phyloP scores from a whole-genome alignment of 768 basidiomycete species.

The Naganishia vishniacii region DNA sequence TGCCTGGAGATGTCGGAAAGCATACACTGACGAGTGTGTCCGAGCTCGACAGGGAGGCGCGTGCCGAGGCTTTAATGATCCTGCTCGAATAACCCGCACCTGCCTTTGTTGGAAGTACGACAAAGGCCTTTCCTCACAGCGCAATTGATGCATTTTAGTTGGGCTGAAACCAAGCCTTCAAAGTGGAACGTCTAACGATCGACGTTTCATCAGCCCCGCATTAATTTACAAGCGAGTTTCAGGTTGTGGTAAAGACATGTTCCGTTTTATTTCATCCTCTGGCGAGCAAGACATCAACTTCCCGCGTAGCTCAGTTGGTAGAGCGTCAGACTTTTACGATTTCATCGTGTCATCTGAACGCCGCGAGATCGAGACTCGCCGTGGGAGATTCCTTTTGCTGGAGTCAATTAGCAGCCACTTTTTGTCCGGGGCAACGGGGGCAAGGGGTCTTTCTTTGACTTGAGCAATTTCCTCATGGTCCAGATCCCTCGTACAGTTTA shows the following conservation, averaged over 20 bases:
- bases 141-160: no score
- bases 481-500: no score
- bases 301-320: conserved; percentile 23
- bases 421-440: no score
- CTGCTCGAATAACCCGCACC: neutral
- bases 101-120: neutral
- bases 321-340: conserved; percentile 22
- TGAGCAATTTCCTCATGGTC: no score
- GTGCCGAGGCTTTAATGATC: neutral
- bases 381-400: conserved; percentile 9
- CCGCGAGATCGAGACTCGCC: conserved; percentile 23
- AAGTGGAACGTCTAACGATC: no score
- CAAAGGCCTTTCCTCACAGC: no score
- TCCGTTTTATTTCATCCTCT: neutral
- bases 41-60: neutral
- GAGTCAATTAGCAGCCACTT: no score
- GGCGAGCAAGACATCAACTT: neutral
- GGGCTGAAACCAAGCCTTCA: no score
- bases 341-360: conserved; percentile 16
- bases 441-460: no score
- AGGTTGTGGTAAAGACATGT: neutral
- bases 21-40: neutral
- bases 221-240: neutral
- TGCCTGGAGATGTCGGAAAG: conserved; percentile 11
- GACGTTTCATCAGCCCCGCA: neutral